A percentile compares a stretch with the other conserved stretches of the same genome.
Evolutionary conservation across 2,329 filamentous ascomycete species (phyloP).

Genomic region (Xenoacremonium recifei): DNA sequence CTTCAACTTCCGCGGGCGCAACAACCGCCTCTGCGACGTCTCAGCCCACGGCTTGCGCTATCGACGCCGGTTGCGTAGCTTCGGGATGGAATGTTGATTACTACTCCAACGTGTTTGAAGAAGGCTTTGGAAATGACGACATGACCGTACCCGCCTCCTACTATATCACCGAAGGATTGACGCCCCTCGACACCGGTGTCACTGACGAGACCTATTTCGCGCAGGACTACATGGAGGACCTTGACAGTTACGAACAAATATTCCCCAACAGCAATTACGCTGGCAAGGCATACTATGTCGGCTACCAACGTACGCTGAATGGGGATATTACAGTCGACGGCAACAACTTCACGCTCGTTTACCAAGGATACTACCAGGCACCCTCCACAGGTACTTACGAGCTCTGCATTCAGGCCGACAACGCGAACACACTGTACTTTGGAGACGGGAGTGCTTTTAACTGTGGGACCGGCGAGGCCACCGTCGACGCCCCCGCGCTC

Average conservation of each 20-base stretch:
- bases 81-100: constrained; percentile 17
- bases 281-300: constrained; percentile 9
- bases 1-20: no score
- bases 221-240: constrained; percentile 9
- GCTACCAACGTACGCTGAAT: constrained; percentile 8
- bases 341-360: constrained; percentile 24
- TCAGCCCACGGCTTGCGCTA: no score
- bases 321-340: constrained; percentile 18
- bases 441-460: constrained; percentile 18
- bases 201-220: constrained; percentile 16
- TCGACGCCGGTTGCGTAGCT: constrained; percentile 5
- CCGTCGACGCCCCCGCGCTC: constrained; percentile 7
- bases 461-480: constrained; percentile 9
- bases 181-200: constrained; percentile 7
- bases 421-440: constrained; percentile 21
- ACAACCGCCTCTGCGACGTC: no score
- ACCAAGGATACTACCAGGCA: constrained; percentile 16
- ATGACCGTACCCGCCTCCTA: constrained; percentile 18
- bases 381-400: constrained; percentile 14
- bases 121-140: constrained; percentile 16
- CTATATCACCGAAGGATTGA: constrained; percentile 18
- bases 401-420: constrained; percentile 20
- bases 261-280: constrained; percentile 5
- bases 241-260: neutral
- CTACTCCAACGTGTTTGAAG: constrained; percentile 17